Conservation (phyloP, 1,284 basidiomycete species). For the Bondarzewia mesenterica region DNA sequence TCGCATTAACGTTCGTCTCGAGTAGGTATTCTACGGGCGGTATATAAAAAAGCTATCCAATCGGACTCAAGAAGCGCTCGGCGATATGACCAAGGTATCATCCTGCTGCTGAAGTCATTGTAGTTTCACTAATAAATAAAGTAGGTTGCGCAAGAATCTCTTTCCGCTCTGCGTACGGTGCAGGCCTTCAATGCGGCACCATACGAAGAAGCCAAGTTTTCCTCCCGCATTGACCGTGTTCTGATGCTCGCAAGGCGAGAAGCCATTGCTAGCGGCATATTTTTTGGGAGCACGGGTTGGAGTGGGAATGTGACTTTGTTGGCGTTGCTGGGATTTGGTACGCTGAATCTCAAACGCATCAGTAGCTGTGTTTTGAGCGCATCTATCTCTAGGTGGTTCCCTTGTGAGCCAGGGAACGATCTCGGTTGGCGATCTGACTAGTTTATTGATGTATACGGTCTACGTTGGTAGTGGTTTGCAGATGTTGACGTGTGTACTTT, state of each 20-base stretch:
- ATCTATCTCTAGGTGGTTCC: constrained; percentile 58
- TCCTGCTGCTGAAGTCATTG: no score
- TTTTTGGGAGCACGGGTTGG: constrained; percentile 91
- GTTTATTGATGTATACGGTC: constrained; percentile 88
- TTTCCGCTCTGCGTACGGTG: constrained; percentile 90
- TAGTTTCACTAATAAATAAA: no score
- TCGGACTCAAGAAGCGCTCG: constrained; percentile 88
- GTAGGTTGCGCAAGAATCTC: constrained; percentile 78
- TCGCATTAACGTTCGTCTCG: background rate
- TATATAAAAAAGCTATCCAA: constrained; percentile 91
- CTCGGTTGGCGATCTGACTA: constrained; percentile 86
- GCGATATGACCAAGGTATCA: constrained; percentile 83
- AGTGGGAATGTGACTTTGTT: constrained; percentile 92
- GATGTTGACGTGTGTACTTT: constrained; percentile 58
- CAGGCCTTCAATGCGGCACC: constrained; percentile 81
- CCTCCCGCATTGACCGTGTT: constrained; percentile 60
- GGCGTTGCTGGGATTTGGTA: constrained; percentile 86
- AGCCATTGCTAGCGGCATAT: constrained; percentile 85
- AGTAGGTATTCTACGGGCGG: constrained; percentile 86
- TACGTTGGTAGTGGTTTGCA: constrained; percentile 79
- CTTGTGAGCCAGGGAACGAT: constrained; percentile 85
- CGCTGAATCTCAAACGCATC: constrained; percentile 9
- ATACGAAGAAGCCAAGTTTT: constrained; percentile 69
- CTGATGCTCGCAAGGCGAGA: constrained; percentile 80
- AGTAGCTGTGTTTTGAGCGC: background rate